Base-by-base conservation (phyloP, 768 basidiomycete genomes). In the Hericium coralloides region DNA sequence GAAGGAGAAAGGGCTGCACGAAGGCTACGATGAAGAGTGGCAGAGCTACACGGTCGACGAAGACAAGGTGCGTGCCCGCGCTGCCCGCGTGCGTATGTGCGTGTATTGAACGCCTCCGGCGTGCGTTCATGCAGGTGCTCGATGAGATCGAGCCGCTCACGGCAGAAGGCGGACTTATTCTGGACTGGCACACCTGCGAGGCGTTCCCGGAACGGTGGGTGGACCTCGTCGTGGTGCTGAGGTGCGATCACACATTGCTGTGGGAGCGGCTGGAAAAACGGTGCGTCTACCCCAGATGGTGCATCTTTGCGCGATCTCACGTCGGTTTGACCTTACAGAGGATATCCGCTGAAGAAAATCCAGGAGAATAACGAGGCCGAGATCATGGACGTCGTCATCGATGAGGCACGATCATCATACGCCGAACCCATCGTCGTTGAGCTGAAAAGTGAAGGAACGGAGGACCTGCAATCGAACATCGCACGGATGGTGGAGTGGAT, bases 291-390 rank as follows among this genome's bases (percentile, higher is more conserved):
- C 43, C 20, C 56, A 17, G 25, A 12, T 20, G 31, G 31, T 20
- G 26, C 38, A 6, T 22, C 39, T 58, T 25, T 31, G 26, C 49
- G 51, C 26, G 51, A 39, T 38, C 9, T 25, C 31, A 22, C 22
- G 2, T 5, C 20, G 41, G n/a, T 17, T 38, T 50, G 22, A 10
- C 23, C 49, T 48, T 43, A 2, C 69, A 98, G 95, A 59, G 80
- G 81, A 9, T 98, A 98, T 67, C 74, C 89, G 1, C 70, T 94
- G 51, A 91, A 91, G 69, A 99, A 99, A 72, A 92, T 99, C 4
- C 89, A 95, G 68, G 97, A 99, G 72, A 99, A 99, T 70, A 95
- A 98, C 70, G 89, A 95, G 66, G 94, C 95, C 12, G 97, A 99
- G 74, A 98, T 99, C 66, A 97, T 98, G 94, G 78, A 90, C 66